Conservation (phyloP, 495 filamentous ascomycete genomes). For the Aspergillus hancockii region DNA sequence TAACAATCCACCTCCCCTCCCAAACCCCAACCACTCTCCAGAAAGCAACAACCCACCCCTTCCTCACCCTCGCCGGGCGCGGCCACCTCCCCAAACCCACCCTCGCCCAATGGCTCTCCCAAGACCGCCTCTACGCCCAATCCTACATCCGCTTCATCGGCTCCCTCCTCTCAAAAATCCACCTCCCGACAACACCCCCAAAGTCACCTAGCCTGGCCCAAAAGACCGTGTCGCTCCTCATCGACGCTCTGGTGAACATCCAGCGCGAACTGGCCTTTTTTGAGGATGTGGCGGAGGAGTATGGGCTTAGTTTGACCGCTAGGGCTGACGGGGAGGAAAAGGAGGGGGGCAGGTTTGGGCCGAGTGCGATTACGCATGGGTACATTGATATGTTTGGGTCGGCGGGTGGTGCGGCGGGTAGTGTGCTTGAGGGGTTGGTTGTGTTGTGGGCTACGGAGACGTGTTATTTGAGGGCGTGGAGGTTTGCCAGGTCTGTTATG, state of each 20-base stretch:
- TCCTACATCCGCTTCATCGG: conserved; percentile 71
- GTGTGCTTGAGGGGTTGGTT: conserved; percentile 64
- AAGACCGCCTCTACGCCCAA: conserved; percentile 75
- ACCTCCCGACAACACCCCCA: conserved; percentile 48
- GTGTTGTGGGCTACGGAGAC: conserved; percentile 76
- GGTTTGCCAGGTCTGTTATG: conserved; percentile 49
- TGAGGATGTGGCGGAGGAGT: conserved; percentile 61
- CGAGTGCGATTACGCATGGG: conserved; percentile 47
- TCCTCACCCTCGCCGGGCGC: conserved; percentile 66
- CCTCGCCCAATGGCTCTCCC: conserved; percentile 70
- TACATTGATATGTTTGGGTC: conserved; percentile 58
- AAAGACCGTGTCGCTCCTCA: conserved; percentile 58
- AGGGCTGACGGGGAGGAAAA: conserved; percentile 33
- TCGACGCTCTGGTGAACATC: conserved; percentile 65
- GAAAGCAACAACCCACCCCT: conserved; percentile 64
- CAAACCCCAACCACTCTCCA: conserved; percentile 41
- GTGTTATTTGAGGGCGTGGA: conserved; percentile 61
- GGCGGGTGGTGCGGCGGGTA: conserved; percentile 44
- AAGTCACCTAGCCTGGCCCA: conserved; percentile 26
- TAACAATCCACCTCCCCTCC: conserved; percentile 33
- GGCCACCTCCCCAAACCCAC: conserved; percentile 57
- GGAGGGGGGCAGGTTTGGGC: conserved; percentile 23
- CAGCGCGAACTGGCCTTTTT: conserved; percentile 69
- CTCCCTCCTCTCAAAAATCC: conserved; percentile 62
- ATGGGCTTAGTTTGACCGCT: too few relatives aligned